Evolutionary conservation across 306 rosid species (phyloP).

Genomic region (Quercus wislizeni): DNA sequence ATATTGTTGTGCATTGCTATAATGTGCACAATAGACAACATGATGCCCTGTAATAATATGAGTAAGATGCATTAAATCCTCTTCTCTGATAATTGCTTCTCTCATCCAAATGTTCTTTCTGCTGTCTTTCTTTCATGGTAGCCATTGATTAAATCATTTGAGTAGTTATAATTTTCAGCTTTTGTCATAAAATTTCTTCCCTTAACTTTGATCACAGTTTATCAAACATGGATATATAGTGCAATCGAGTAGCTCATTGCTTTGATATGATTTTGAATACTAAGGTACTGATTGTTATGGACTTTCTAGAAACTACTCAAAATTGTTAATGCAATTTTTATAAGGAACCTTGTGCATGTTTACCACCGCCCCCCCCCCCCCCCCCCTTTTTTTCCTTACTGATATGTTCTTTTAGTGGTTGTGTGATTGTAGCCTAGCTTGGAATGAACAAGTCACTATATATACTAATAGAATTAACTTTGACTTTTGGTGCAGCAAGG

Average conservation of each 20-base stretch:
- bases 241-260: background rate
- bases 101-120: too few relatives aligned
- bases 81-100: too few relatives aligned
- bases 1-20: too few relatives aligned
- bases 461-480: background rate
- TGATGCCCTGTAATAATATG: too few relatives aligned
- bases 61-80: too few relatives aligned
- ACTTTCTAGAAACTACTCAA: slow-evolving; percentile 10
- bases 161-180: background rate
- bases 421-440: slow-evolving; percentile 6
- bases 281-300: slow-evolving; percentile 1
- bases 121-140: too few relatives aligned
- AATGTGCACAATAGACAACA: too few relatives aligned
- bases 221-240: background rate
- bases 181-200: background rate
- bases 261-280: slow-evolving; percentile 1
- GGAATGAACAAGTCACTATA: background rate
- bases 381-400: background rate
- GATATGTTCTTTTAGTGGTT: background rate
- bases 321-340: background rate
- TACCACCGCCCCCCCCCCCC: background rate
- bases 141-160: background rate
- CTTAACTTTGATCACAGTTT: background rate
- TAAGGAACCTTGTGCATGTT: slow-evolving; percentile 12
- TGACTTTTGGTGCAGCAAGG: slow-evolving; percentile 70